A percentile compares a stretch with the other conserved stretches of the same genome.
phyloP scores from a whole-genome alignment of 140 eudicot genomes.

The Cichorium intybus region DNA sequence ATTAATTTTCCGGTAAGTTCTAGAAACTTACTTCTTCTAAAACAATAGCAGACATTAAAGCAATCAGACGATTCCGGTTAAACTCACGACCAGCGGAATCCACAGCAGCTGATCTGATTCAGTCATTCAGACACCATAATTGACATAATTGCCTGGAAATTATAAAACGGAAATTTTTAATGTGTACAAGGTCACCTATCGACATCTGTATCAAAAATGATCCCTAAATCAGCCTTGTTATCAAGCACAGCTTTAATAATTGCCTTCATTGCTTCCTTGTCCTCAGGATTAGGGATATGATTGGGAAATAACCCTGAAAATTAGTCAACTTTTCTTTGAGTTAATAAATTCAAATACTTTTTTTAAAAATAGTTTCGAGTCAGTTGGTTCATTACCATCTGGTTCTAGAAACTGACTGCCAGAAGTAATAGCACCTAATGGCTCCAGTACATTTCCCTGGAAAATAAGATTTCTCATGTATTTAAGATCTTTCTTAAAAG shows the following conservation, averaged over 20 bases:
- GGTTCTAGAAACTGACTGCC: slow-evolving; percentile 99
- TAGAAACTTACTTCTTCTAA: slow-evolving; percentile 79
- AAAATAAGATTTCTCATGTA: background rate
- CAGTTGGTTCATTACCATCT: slow-evolving; percentile 55
- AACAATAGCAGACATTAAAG: slow-evolving; percentile 93
- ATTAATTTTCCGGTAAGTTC: background rate
- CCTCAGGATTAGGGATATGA: slow-evolving; percentile 99
- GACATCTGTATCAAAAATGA: slow-evolving; percentile 98
- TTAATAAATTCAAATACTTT: background rate
- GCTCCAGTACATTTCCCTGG: slow-evolving; percentile 95
- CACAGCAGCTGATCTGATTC: slow-evolving; percentile 93
- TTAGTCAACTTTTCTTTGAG: background rate
- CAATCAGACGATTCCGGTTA: slow-evolving; percentile 86
- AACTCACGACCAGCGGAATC: slow-evolving; percentile 92
- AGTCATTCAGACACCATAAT: slow-evolving; percentile 28
- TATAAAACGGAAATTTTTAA: background rate
- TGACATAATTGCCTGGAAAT: slow-evolving; percentile 1
- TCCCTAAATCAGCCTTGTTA: slow-evolving; percentile 96
- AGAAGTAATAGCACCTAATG: slow-evolving; percentile 83
- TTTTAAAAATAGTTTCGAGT: background rate
- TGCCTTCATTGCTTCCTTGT: slow-evolving; percentile 92
- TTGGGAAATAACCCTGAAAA: slow-evolving; percentile 86
- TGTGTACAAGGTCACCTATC: slow-evolving; percentile 56
- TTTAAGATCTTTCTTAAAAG: background rate
- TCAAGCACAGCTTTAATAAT: slow-evolving; percentile 83